Evolutionary conservation across 495 filamentous ascomycete species (phyloP).

Genomic region (Ramalina intermedia): DNA sequence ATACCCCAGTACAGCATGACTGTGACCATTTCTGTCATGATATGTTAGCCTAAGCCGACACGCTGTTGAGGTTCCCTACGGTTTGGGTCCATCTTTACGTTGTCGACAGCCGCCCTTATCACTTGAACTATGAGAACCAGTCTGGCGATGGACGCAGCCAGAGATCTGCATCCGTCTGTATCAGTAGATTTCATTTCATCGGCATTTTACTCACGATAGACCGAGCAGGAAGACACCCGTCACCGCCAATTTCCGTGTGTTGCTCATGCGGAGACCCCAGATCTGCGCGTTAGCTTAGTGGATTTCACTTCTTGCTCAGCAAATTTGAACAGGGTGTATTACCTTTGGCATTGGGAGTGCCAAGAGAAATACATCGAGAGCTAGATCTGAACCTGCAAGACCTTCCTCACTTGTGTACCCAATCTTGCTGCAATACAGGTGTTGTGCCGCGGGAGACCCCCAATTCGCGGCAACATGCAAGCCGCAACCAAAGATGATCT

Average conservation of each 20-base stretch:
- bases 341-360: conserved; percentile 10
- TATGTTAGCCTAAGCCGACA: not conserved
- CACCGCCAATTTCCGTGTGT: not conserved
- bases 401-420: not conserved
- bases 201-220: not conserved
- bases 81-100: not conserved
- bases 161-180: not conserved
- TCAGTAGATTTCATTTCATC: not conserved
- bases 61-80: not conserved
- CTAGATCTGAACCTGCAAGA: conserved; percentile 8
- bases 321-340: no score
- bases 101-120: not conserved
- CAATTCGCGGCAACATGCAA: conserved; percentile 7
- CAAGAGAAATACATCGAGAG: conserved; percentile 10
- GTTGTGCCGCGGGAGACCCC: not conserved
- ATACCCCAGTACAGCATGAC: conserved; percentile 13
- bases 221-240: conserved; percentile 1
- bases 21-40: conserved; percentile 1
- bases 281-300: conserved; percentile 1
- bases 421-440: conserved; percentile 1
- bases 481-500: conserved; percentile 11
- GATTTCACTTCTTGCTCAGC: no score
- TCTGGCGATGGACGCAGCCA: conserved; percentile 1
- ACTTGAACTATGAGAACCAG: conserved; percentile 4
- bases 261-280: conserved; percentile 6